These are phyloP conservation scores for Amphicarpaea edgeworthii DNA, from an alignment of 306 rosid species.

Conservation along the genomic window DNA sequence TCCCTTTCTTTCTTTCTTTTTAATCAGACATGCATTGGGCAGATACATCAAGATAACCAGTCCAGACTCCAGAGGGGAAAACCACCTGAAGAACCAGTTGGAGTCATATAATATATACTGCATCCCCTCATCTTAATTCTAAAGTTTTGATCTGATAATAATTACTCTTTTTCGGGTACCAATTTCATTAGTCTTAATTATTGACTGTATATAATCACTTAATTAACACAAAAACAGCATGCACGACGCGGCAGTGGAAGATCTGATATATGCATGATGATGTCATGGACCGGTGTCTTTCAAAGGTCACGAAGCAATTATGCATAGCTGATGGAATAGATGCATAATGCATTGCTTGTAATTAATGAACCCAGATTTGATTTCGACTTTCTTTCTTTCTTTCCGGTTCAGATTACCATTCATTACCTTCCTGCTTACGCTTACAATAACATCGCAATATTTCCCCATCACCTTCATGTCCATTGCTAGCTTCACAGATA, in stretches of 20 bases:
- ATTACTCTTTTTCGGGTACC: not conserved
- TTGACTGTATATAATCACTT: not conserved
- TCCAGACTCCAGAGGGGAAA: slow-evolving; percentile 37
- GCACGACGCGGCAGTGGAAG: not conserved
- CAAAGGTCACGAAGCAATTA: slow-evolving; percentile 42
- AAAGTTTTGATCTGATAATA: not conserved
- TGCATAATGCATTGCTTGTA: slow-evolving; percentile 15
- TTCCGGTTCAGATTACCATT: too few species aligned
- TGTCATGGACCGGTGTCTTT: slow-evolving; percentile 22
- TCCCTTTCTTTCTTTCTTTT: slow-evolving; percentile 1
- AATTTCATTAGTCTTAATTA: not conserved
- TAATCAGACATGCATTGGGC: not conserved
- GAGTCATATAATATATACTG: too few species aligned
- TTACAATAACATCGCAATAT: too few species aligned
- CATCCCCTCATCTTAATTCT: not conserved
- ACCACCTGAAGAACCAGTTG: slow-evolving; percentile 1
- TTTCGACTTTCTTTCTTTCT: too few species aligned
- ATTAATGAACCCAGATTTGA: slow-evolving; percentile 34
- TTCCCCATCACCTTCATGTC: too few species aligned
- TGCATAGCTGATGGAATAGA: slow-evolving; percentile 41
- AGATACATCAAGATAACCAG: slow-evolving; percentile 42
- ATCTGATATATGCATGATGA: slow-evolving; percentile 30
- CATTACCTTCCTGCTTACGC: too few species aligned
- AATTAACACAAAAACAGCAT: not conserved
- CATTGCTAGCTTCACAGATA: too few species aligned